Base-by-base conservation (phyloP, 2,329 filamentous ascomycete species). In the Sporothrix mexicana region DNA sequence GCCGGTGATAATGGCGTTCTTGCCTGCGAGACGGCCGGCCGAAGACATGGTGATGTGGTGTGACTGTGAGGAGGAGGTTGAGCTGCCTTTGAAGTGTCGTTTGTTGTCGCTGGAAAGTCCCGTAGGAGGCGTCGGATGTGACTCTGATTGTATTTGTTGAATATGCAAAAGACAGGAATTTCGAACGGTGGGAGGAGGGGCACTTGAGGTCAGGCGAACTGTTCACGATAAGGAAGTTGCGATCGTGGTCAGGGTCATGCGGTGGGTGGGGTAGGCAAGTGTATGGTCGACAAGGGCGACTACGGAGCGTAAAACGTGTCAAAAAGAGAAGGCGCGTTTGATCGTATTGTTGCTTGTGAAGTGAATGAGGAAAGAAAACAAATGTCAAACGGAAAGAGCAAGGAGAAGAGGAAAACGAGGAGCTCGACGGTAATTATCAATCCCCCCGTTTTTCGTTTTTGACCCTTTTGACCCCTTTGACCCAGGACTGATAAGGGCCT, bases 1-100 rank as follows among this genome's bases (percentile, higher is more conserved):
- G 79, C 94, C 94, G 71, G 94, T 97, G 82, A 97, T 88, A 80
- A 97, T 80, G 80, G 87, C 86, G 79, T 89, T 90, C 82, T 90
- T 90, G 81, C 87, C 88, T 53, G 84, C 83, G 30, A 90, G 83
- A 78, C 88, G 87, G 77, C 87, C 87, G 68, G 79, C 78, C 49
- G 69, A 55, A 15, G 47, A 51, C 47, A 67, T 67, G 45, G 23
- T 51, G 30, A 36, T 61, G 12, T 41, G 17, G 2, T 45, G 7
- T 47, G 41, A 47, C 61, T 47, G 17, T 36, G 36, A 30, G 41
- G 36, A 30, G 41, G 41, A 66, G 61, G 41, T 25, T 66, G 61
- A 66, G 25, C 41, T 47, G 61, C 61, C 20, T 47, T 47, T 13
- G 8, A 47, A 47, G n/a, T 3, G 41, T 15, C 41, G 23, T 47